phyloP scores from a whole-genome alignment of 164 flowering plant genomes.

The Umbilicus rupestris region DNA sequence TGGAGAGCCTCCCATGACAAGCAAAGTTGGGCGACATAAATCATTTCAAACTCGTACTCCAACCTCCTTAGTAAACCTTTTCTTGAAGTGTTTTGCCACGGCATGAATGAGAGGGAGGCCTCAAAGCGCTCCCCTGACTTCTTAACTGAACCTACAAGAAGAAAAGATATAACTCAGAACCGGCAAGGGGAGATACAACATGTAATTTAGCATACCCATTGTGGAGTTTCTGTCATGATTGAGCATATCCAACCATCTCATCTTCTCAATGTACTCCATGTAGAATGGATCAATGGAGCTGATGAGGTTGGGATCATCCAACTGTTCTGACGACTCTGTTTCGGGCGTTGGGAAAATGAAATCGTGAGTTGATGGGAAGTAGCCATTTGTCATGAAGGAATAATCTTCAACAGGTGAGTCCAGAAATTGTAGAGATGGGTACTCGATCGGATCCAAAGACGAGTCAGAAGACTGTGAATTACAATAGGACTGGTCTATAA shows the following conservation, averaged over 20 bases:
- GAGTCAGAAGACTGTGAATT: not conserved
- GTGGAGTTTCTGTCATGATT: constrained; percentile 34
- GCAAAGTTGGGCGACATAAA: constrained; percentile 54
- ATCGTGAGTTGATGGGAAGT: constrained; percentile 5
- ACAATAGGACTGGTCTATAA: not conserved
- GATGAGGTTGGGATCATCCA: constrained; percentile 1
- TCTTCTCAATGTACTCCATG: constrained; percentile 27
- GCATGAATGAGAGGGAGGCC: constrained; percentile 10
- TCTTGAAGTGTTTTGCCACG: constrained; percentile 23
- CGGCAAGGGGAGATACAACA: not conserved
- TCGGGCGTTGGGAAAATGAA: not conserved
- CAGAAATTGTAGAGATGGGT: not conserved
- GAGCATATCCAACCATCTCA: constrained; percentile 44
- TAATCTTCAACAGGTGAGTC: not conserved
- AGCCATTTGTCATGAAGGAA: not conserved
- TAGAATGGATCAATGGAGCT: constrained; percentile 28
- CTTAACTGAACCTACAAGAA: constrained; percentile 10
- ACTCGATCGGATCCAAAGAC: not conserved
- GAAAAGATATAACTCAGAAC: not conserved
- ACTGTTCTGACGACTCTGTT: not conserved
- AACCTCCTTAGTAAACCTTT: constrained; percentile 33
- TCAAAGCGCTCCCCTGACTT: constrained; percentile 14
- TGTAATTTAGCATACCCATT: constrained; percentile 24
- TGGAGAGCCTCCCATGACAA: constrained; percentile 59
- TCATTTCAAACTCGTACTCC: constrained; percentile 41